Conservation (phyloP, 169 alveolate genomes). For the Eimeria tenella region DNA sequence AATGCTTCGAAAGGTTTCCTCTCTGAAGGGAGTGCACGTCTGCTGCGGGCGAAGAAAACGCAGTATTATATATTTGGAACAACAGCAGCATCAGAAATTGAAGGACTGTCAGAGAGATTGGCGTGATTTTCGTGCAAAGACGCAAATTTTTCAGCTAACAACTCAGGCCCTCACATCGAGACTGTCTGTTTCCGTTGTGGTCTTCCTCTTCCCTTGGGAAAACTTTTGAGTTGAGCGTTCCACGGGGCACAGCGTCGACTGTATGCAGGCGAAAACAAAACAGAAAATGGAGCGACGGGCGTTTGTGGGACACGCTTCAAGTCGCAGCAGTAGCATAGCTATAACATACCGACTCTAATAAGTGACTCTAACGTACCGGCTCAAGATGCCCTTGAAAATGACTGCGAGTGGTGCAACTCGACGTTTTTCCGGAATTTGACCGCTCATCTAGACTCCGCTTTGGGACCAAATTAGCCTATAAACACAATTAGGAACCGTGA, state of each 20-base stretch:
- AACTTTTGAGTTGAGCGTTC: conserved; percentile 2
- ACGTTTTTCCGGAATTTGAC: not conserved
- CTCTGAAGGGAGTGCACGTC: conserved; percentile 50
- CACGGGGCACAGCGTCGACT: conserved; percentile 47
- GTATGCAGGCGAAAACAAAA: conserved; percentile 7
- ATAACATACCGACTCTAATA: not conserved
- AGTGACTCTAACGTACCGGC: conserved; percentile 8
- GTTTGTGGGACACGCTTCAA: too few species aligned
- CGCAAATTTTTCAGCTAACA: not conserved
- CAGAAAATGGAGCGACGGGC: not conserved
- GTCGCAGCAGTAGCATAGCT: not conserved
- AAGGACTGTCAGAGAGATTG: not conserved
- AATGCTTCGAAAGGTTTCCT: conserved; percentile 28
- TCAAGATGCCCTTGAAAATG: conserved; percentile 42
- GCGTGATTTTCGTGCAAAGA: not conserved
- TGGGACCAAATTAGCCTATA: conserved; percentile 50
- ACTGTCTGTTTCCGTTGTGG: conserved; percentile 1
- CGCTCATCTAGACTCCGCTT: conserved; percentile 37
- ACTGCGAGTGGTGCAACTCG: not conserved
- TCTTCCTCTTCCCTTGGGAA: conserved; percentile 56
- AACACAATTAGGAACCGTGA: not conserved
- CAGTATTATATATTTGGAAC: not conserved
- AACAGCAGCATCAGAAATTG: not conserved
- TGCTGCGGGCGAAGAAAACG: conserved; percentile 16
- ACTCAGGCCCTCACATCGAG: conserved; percentile 36